Evolutionary conservation across 202 grass and related monocot genomes (phyloP).

Genomic region (Dendrocalamus latiflorus): DNA sequence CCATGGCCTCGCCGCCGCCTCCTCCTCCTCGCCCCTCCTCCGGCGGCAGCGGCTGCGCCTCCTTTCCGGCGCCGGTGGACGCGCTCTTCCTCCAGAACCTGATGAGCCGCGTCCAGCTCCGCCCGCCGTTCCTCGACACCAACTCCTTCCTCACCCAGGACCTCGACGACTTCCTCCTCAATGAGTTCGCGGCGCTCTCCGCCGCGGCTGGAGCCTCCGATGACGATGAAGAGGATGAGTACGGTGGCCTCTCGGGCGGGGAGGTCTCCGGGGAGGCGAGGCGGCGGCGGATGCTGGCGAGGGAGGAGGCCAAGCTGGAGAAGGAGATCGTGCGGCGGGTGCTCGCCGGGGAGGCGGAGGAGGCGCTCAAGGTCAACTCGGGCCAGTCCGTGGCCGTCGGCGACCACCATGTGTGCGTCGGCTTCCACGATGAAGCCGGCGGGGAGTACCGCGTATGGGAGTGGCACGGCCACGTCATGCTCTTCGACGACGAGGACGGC

Average conservation of each 20-base stretch:
- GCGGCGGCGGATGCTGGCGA: conserved; percentile 50
- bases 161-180: conserved; percentile 87
- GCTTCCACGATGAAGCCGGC: conserved; percentile 68
- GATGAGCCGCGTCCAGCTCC: conserved; percentile 89
- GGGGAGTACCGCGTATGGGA: conserved; percentile 93
- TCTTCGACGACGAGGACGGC: conserved; percentile 85
- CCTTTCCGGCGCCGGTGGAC: conserved; percentile 55
- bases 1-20: conserved; percentile 43
- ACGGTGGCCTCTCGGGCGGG: neutral
- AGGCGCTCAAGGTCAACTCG: conserved; percentile 77
- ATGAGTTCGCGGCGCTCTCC: conserved; percentile 48
- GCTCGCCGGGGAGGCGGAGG: conserved; percentile 51
- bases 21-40: neutral
- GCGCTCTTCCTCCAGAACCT: conserved; percentile 80
- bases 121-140: conserved; percentile 82
- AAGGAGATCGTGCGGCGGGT: conserved; percentile 79
- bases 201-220: conserved; percentile 33
- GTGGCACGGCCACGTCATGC: conserved; percentile 97
- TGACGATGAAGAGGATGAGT: conserved; percentile 34
- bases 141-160: conserved; percentile 93
- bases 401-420: conserved; percentile 82
- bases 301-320: conserved; percentile 84
- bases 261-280: conserved; percentile 48
- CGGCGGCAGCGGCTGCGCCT: neutral
- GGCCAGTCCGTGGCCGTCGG: conserved; percentile 83